Percentiles rank a stretch among this genome's conserved stretches.
Evolutionary conservation across 805 yeast species (phyloP).

Genomic region (Cyberlindnera xishuangbannaensis): DNA sequence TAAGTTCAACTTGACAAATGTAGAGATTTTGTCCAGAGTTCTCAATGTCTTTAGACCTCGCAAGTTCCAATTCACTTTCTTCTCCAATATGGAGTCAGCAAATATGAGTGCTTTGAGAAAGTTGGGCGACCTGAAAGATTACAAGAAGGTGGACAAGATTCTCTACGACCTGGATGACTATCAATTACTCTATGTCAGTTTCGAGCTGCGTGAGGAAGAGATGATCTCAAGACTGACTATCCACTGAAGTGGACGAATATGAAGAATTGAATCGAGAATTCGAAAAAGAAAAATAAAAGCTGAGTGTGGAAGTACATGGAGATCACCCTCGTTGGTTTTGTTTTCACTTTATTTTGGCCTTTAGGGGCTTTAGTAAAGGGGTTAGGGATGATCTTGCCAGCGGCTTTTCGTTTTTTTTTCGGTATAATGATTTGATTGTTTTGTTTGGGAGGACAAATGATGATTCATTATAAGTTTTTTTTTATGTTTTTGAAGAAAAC

Average conservation of each 20-base stretch:
- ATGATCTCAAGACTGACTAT: conserved; percentile 16
- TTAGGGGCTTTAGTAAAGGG: background rate
- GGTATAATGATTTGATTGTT: conserved; percentile 21
- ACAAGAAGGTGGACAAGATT: conserved; percentile 59
- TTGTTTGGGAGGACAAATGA: conserved; percentile 22
- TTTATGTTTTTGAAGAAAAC: conserved; percentile 22
- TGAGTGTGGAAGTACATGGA: too few relatives aligned
- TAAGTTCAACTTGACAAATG: conserved; percentile 35
- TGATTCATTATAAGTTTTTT: conserved; percentile 22
- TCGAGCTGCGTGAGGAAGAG: conserved; percentile 34
- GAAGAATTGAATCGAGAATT: conserved; percentile 12
- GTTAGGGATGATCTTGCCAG: background rate
- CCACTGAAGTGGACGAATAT: conserved; percentile 1
- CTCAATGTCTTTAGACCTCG: conserved; percentile 67
- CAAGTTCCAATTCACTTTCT: conserved; percentile 60
- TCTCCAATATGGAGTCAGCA: conserved; percentile 31
- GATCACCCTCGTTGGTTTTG: too few relatives aligned
- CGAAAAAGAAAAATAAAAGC: conserved; percentile 14
- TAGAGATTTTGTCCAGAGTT: conserved; percentile 54
- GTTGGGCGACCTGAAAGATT: conserved; percentile 35
- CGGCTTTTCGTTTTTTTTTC: conserved; percentile 20
- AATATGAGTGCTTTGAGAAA: conserved; percentile 29
- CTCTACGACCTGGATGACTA: conserved; percentile 72
- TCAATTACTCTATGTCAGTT: conserved; percentile 65
- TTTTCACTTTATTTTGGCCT: background rate